phyloP scores from a whole-genome alignment of 306 rosid genomes.

The Hylodesmum podocarpum region DNA sequence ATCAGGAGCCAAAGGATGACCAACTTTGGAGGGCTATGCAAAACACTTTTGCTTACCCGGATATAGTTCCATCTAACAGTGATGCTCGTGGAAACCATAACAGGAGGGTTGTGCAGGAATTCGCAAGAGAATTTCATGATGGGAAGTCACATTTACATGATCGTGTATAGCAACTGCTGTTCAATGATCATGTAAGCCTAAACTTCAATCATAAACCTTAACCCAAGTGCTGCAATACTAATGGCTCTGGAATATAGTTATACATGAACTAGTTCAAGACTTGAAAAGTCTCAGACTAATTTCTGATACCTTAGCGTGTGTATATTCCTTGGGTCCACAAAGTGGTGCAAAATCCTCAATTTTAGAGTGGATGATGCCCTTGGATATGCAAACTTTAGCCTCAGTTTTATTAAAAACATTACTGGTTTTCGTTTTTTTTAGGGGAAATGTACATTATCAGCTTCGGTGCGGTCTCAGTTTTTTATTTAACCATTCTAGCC shows the following conservation, averaged over 20 bases:
- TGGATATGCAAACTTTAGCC: slow-evolving; percentile 16
- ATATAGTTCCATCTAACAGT: slow-evolving; percentile 34
- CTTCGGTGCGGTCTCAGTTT: neutral
- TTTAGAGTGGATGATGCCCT: neutral
- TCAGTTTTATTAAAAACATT: neutral
- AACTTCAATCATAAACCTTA: slow-evolving; percentile 33
- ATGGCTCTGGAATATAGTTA: neutral
- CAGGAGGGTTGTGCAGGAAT: slow-evolving; percentile 32
- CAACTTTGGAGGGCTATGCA: slow-evolving; percentile 39
- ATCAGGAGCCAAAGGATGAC: slow-evolving; percentile 47
- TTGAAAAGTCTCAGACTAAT: neutral
- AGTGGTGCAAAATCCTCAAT: neutral
- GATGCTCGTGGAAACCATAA: slow-evolving; percentile 38
- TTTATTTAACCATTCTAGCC: slow-evolving; percentile 6
- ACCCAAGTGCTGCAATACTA: slow-evolving; percentile 26
- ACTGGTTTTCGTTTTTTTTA: slow-evolving; percentile 1
- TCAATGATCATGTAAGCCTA: slow-evolving; percentile 43
- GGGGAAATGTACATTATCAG: slow-evolving; percentile 7
- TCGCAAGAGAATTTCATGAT: slow-evolving; percentile 35
- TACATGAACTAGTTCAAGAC: neutral
- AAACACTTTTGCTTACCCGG: slow-evolving; percentile 39
- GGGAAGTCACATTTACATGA: slow-evolving; percentile 47
- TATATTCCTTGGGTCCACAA: neutral
- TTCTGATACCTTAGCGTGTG: neutral
- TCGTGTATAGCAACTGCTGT: slow-evolving; percentile 53